Percentiles rank a stretch among this genome's conserved stretches.
phyloP scores from a whole-genome alignment of 352 stramenopile species.

The Paralagenidium karlingii region DNA sequence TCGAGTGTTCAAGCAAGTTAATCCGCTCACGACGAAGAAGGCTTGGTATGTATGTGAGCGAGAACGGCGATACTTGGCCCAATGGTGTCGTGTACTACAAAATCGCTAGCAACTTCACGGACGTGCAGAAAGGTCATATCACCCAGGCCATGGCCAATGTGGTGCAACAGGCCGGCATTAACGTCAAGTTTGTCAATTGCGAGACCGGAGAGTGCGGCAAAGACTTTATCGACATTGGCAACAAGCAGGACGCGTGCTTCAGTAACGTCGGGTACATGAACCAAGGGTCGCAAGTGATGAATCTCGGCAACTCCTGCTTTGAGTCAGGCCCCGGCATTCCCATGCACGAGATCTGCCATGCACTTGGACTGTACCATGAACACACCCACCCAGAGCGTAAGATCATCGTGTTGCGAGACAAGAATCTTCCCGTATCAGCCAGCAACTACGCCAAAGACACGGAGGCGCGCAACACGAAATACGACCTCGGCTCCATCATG shows the following conservation, averaged over 20 bases:
- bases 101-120: conserved; percentile 37
- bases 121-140: conserved; percentile 38
- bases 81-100: conserved; percentile 57
- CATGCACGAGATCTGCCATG: conserved; percentile 59
- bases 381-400: conserved; percentile 51
- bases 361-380: conserved; percentile 55
- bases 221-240: conserved; percentile 55
- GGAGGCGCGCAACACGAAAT: conserved; percentile 43
- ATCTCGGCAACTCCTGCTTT: conserved; percentile 57
- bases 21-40: conserved; percentile 15
- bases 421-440: conserved; percentile 39
- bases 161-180: conserved; percentile 41
- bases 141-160: conserved; percentile 34
- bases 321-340: conserved; percentile 26
- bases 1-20: conserved; percentile 19
- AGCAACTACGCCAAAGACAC: conserved; percentile 63
- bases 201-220: conserved; percentile 34
- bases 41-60: conserved; percentile 40
- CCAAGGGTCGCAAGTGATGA: conserved; percentile 51
- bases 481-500: conserved; percentile 67
- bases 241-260: conserved; percentile 62
- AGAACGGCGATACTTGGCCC: conserved; percentile 51
- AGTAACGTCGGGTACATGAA: conserved; percentile 61
- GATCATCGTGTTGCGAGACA: conserved; percentile 59
- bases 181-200: conserved; percentile 53